Base-by-base conservation (phyloP, 139 green algal species). In the Chlamydomonas sp. region DNA sequence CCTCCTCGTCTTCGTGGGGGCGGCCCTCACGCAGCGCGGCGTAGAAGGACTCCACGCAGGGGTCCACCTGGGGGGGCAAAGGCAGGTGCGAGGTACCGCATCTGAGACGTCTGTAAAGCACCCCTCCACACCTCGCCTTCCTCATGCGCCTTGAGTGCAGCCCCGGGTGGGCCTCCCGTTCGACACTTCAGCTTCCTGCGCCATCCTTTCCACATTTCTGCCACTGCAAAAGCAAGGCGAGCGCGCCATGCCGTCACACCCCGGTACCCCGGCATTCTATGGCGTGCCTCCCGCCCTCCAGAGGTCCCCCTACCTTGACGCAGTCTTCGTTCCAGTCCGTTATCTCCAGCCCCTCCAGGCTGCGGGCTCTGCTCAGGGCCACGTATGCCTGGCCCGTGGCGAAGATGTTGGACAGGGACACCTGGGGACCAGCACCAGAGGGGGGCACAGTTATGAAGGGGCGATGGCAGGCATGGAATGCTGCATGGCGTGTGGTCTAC, bases 381-480 rank as follows among this genome's bases (percentile, higher is more conserved):
- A 98, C 95, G 84, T 98, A 98, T 20, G 93, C 94, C 91, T 97
- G 95, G 15, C 94, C 95, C 59, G 95, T 84, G 0, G 94, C 95
- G 85, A 97, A 97, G 58, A 90, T 86, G 66, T 86, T 78, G 49
- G 61, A 16, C 1, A 95, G 89, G 17, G 88, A 91, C 58, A 91
- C 84, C 83, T 91, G 88, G 57, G 68, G 17, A 0, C 49, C 2
- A 49, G 16, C 10, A 64, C 5, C 69, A 14, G 81, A 57, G 57
- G 77, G 77, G 75, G 75, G 6, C 4, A 58, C 9, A 14, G 72
- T 17, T 12, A 14, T 12, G 62, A 10, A 62, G 8, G 79, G 63
- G 8, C 4, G 79, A 49, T 61, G 72, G 63, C 2, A 6, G 60
- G 68, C 7, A 67, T 49, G 59, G 15, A 31, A 80, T 69, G 78